Evolutionary conservation across 345 rosid genomes (phyloP), one percentile per base, ranked within the genome.

Genomic region (Pistacia atlantica): DNA sequence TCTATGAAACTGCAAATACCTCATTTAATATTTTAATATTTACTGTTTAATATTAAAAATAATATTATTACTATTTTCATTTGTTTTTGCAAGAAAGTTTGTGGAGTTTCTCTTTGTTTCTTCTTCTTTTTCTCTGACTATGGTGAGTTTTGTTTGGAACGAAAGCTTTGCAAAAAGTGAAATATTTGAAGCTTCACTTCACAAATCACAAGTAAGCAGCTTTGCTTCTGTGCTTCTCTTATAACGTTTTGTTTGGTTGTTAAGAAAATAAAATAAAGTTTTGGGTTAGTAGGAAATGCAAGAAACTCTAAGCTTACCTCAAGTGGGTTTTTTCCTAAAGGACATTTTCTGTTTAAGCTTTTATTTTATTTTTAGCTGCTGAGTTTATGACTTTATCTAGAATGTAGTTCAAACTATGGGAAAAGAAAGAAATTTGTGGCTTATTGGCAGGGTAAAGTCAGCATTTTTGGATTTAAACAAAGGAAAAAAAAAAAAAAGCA

Each of bases 181-280:
- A 2, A 31, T 31, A 31, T 31, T 31, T 31, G 33, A 31, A 31
- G 33, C 33, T 31, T 31, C 57, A n/a, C 14, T 58, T 72, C 60
- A 28, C 4, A 31, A 31, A 2, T 31, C 1, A 31, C 33, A 72
- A 68, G 76, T 78, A 12, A 64, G 67, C 25, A 17, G 18, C 45
- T 17, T 37, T 25, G 18, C 45, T 17, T 37, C 59, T 1, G 33
- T 37, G 42, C 57, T 37, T 35, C 42, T 22, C 16, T 64, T 54
- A 8, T 20, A 18, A 35, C 5, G 20, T 67, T 73, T 45, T 68
- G 74, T 79, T 73, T 79, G 81, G 81, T 35, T 78, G 52, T 8
- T 16, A 5, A 59, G 73, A 33, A 78, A 78, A 55, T 37, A 57
- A 33, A 63, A 33, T 55, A 77, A 71, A 63, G 22, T 49, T 71